Conservation (phyloP, 78 protist genomes). For the Blattamonas nauphoetae region DNA sequence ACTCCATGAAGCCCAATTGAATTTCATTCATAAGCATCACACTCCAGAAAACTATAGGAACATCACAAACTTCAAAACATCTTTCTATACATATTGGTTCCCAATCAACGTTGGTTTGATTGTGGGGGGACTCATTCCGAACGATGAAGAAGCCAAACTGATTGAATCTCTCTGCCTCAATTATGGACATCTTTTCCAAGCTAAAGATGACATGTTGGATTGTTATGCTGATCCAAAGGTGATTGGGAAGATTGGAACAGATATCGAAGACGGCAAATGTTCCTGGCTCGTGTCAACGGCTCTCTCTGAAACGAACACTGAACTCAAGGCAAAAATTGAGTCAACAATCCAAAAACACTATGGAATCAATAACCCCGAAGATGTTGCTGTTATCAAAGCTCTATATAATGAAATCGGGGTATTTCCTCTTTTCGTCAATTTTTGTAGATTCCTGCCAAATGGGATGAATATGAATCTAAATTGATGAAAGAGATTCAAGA, state of each 20-base stretch:
- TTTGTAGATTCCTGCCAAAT: too few species aligned
- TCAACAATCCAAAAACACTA: too few species aligned
- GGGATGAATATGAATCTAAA: too few species aligned
- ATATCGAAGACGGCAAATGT: conserved; percentile 90
- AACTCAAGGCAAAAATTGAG: too few species aligned
- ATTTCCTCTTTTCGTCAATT: too few species aligned
- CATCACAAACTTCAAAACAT: conserved; percentile 72
- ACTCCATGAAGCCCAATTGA: not conserved
- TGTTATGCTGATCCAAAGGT: conserved; percentile 82
- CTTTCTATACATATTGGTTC: conserved; percentile 88
- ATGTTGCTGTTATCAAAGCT: too few species aligned
- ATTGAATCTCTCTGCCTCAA: not conserved
- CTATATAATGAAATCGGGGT: too few species aligned
- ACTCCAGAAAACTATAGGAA: not conserved
- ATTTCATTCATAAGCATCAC: not conserved
- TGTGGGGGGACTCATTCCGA: conserved; percentile 45
- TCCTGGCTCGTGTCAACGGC: conserved; percentile 69
- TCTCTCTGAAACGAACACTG: too few species aligned
- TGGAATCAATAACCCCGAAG: too few species aligned
- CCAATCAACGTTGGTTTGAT: conserved; percentile 80
- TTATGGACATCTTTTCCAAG: not conserved
- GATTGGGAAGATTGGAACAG: conserved; percentile 92
- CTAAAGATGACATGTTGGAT: conserved; percentile 89
- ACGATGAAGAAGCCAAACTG: not conserved
- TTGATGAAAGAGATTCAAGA: too few species aligned